Base-by-base conservation (phyloP, 1,284 basidiomycete species). In the Marasmius sp. region DNA sequence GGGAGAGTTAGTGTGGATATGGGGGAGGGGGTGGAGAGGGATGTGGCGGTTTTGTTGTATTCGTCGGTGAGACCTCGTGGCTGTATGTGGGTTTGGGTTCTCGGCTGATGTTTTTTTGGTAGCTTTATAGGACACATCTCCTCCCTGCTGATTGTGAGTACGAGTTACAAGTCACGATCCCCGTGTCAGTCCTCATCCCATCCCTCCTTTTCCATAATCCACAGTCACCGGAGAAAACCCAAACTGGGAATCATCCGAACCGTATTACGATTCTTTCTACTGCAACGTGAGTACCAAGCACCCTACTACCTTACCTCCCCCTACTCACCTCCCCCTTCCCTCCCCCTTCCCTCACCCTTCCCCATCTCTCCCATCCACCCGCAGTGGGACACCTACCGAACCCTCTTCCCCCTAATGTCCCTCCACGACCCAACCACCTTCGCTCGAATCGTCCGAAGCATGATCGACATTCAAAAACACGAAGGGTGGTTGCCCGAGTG, bases 401-500 rank as follows among this genome's bases (percentile, higher is more conserved):
- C 84, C 0, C 71, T 87, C 3, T 88, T 80, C 66, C 82, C 86
- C 1, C 74, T 86, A 41, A 82, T 83, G 79, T 82, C 85, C 0
- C 73, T 88, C 18, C 85, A 87, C 60, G 86, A 86, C 66, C 85
- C 85, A 1, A 74, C 74, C 37, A 81, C 77, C 16, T 86, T 86
- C 67, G 77, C 85, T 0, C 74, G 74, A 18, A 86, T 87, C 57
- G 84, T 88, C 0, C 75, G 85, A 10, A 85, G 83, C 0, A 82
- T 86, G 81, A 83, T 88, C 60, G 82, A 88, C 69, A 87, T 88
- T 38, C 85, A 87, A 67, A 81, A 83, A 65, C 78, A 88, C 62
- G 86, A 88, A 81, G 86, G 85, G 6, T 88, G 84, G 84, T 75
- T 88, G 5, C 86, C 86, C 3, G 85, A 88, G 66, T 86, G 85